Base-by-base conservation (phyloP, 176 grass and related monocot genomes). In the Oryza australiensis region DNA sequence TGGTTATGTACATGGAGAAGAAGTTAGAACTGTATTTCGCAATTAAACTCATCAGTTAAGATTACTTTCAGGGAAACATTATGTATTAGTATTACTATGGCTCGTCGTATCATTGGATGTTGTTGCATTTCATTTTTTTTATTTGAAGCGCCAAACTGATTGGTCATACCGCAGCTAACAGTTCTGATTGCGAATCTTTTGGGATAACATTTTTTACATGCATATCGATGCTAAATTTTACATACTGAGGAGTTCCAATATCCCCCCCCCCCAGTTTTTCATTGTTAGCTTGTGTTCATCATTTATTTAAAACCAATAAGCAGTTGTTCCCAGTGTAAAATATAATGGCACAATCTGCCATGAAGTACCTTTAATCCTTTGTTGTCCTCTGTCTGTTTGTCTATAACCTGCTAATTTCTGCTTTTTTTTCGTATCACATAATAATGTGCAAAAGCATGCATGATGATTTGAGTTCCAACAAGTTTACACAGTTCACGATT, bases 381-480 rank as follows among this genome's bases (percentile, higher is more conserved):
- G 2, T 67, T 75, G 20, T 40, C 66, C 33, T 75, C 14, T 32
- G 65, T 75, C 48, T 83, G n/a, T 38, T 75, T 65, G 32, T 66
- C 14, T 16, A 63, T 30, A 55, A n/a, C 32, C 26, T 75, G 32
- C 29, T 68, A 76, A 24, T 60, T n/a, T 22, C 15, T 29, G 43
- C 49, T 67, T 75, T 10, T 28, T 9, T 75, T 30, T 53, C n/a
- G n/a, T 53, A 67, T 40, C 38, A 76, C 26, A 63, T 64, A 14
- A 51, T 22, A 84, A 49, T 84, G 46, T 66, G 10, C 15, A 51
- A 84, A 76, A 84, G 9, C 2, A 2, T 11, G 7, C n/a, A 40
- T 83, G 42, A 48, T 65, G n/a, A 68, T 49, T 84, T 76, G 28
- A 48, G 48, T 84, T 66, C 13, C 72, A 68, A 18, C 72, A 68